These are phyloP conservation scores for Lotmaria passim DNA, from an alignment of 208 protist species.

Conservation along the genomic window DNA sequence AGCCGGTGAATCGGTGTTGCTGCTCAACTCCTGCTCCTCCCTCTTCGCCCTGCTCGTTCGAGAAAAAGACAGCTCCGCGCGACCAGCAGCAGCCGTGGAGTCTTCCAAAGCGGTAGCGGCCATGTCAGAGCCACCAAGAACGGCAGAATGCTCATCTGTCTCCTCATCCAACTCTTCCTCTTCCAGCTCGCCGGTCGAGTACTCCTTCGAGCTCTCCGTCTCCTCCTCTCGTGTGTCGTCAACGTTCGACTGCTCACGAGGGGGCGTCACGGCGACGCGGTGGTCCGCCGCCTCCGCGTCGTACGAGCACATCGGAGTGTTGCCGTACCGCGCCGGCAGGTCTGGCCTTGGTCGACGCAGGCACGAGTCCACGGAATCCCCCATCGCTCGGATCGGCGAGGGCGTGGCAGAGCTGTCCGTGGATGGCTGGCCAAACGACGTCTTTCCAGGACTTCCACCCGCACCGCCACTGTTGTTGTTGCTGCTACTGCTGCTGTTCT, in stretches of 20 bases:
- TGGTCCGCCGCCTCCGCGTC: slow-evolving; percentile 7
- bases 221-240: slow-evolving; percentile 14
- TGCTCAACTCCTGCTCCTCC: neutral
- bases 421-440: neutral
- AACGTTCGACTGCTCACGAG: slow-evolving; percentile 3
- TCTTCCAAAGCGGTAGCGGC: neutral
- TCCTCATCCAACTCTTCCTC: slow-evolving; percentile 17
- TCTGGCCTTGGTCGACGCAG: slow-evolving; percentile 6
- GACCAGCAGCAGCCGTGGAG: neutral
- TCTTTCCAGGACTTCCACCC: too few relatives aligned
- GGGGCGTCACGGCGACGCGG: slow-evolving; percentile 16
- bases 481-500: too few relatives aligned
- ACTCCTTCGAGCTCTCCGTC: slow-evolving; percentile 13
- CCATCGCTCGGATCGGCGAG: slow-evolving; percentile 2
- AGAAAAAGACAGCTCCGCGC: neutral
- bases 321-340: slow-evolving; percentile 11
- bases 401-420: neutral
- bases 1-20: neutral
- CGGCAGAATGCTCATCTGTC: slow-evolving; percentile 7
- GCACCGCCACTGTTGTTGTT: too few relatives aligned
- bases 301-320: slow-evolving; percentile 3
- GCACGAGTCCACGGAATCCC: slow-evolving; percentile 1
- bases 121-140: neutral
- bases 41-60: neutral
- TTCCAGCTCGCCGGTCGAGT: slow-evolving; percentile 14